phyloP scores from a whole-genome alignment of 805 yeast genomes.

The Saccharomycopsis sp. region DNA sequence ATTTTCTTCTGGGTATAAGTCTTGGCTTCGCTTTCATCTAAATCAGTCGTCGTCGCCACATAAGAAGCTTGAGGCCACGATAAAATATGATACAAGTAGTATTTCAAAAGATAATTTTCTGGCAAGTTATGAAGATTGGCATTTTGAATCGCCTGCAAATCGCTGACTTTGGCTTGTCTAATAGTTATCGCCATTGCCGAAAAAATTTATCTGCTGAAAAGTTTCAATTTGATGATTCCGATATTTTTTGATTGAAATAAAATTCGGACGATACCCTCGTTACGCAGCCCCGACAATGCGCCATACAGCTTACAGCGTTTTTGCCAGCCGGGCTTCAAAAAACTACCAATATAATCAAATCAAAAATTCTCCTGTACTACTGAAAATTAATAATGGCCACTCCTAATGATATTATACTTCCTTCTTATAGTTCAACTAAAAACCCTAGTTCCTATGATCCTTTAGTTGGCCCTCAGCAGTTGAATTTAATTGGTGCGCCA shows the following conservation, averaged over 20 bases:
- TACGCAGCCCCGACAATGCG: too few relatives aligned
- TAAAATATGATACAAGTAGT: conserved; percentile 86
- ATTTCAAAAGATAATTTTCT: conserved; percentile 87
- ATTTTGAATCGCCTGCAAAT: conserved; percentile 92
- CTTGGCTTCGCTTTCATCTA: conserved; percentile 24
- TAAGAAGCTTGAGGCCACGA: conserved; percentile 98
- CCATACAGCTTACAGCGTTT: too few relatives aligned
- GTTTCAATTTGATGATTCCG: too few relatives aligned
- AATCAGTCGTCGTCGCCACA: conserved; percentile 81
- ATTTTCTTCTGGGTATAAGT: conserved; percentile 10
- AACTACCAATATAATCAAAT: too few relatives aligned
- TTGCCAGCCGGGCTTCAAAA: too few relatives aligned
- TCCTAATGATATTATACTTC: too few relatives aligned
- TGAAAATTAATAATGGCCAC: too few relatives aligned
- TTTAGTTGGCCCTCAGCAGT: conserved; percentile 18
- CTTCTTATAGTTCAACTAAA: conserved; percentile 9
- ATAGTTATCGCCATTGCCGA: conserved; percentile 70
- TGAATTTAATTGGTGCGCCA: conserved; percentile 7
- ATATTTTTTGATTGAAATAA: too few relatives aligned
- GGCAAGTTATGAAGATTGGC: conserved; percentile 89
- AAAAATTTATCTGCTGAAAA: too few relatives aligned
- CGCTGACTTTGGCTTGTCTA: conserved; percentile 79
- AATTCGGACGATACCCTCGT: too few relatives aligned
- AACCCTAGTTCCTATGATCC: conserved; percentile 17
- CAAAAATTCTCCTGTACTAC: too few relatives aligned